Conservation (phyloP, 2,329 filamentous ascomycete species). For the Paramyrothecium sp. region DNA sequence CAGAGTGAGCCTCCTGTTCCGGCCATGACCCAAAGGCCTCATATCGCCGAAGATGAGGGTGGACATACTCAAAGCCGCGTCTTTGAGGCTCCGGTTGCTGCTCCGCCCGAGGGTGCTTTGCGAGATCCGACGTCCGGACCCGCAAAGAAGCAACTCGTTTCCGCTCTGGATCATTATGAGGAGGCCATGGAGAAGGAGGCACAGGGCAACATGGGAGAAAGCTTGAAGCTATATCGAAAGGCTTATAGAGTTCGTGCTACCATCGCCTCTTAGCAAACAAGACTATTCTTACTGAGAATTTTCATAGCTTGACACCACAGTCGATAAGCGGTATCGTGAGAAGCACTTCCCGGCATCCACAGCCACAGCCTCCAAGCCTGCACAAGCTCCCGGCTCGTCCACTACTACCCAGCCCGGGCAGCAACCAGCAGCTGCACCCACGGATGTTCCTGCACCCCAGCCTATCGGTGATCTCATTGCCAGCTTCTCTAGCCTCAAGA, state of each 20-base stretch:
- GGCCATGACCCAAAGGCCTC: neutral
- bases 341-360: slow-evolving; percentile 78
- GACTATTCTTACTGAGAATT: slow-evolving; percentile 10
- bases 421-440: slow-evolving; percentile 25
- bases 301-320: slow-evolving; percentile 71
- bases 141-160: slow-evolving; percentile 52
- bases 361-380: slow-evolving; percentile 41
- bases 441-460: slow-evolving; percentile 37
- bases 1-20: neutral
- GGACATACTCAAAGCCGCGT: slow-evolving; percentile 24
- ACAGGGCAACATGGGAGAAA: slow-evolving; percentile 84
- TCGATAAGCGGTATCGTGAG: slow-evolving; percentile 84
- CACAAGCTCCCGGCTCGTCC: slow-evolving; percentile 6
- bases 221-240: slow-evolving; percentile 81
- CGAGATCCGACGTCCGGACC: slow-evolving; percentile 3
- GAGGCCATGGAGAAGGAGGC: slow-evolving; percentile 85
- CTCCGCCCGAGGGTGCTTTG: neutral
- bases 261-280: too few relatives aligned
- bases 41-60: slow-evolving; percentile 19
- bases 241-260: slow-evolving; percentile 68
- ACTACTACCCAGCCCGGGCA: slow-evolving; percentile 15
- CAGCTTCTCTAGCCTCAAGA: slow-evolving; percentile 69
- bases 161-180: slow-evolving; percentile 91
- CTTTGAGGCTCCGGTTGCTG: slow-evolving; percentile 26
- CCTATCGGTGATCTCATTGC: slow-evolving; percentile 69